Evolutionary conservation across 1,284 basidiomycete genomes (phyloP), one percentile per base, ranked within the genome.

Genomic region (Pyrrhoderma noxium): DNA sequence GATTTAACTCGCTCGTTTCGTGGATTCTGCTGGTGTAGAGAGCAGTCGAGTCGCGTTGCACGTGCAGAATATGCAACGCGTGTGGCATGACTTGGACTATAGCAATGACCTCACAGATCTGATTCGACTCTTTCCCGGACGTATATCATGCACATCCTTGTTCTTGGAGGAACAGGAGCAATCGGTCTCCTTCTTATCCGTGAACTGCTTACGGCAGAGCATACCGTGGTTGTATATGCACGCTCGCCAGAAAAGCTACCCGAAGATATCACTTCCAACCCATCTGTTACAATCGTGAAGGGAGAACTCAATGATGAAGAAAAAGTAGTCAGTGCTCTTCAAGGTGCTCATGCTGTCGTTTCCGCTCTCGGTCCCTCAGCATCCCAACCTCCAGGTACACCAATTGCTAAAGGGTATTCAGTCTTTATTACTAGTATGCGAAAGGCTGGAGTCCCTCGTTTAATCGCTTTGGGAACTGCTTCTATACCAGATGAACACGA

Each of bases 401-500:
- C 85, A 3, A 67, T 86, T 45, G 80, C 82, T 2, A 70, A 70
- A 27, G 80, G 72, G 19, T 86, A 85, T 61, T 60, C 66, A 13
- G 57, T 67, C 38, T 60, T 87, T 57, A 70, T 86, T 56, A 68
- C 70, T 22, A 51, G 71, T 49, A 84, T 86, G 81, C 66, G 69
- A 45, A 61, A 69, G 34, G 66, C 69, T 34, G 60, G 65, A 22
- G 69, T 85, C 53, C 74, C 70, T 46, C 77, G 84, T 3, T 69
- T 87, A 58, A 73, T 87, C 48, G 71, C 73, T 16, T 75, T 87
- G 14, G 82, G 80, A 8, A 85, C 85, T 0, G 65, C 77, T 3
- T 82, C 80, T 47, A 80, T 80, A 55, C 67, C 66, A 39, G 83
- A 86, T 63, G 69, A 74, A 22, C 64, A 71, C 49, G 85, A 86